These are phyloP conservation scores for Eucalyptus sp. DNA, from an alignment of 345 rosid genomes.

Conservation along the genomic window DNA sequence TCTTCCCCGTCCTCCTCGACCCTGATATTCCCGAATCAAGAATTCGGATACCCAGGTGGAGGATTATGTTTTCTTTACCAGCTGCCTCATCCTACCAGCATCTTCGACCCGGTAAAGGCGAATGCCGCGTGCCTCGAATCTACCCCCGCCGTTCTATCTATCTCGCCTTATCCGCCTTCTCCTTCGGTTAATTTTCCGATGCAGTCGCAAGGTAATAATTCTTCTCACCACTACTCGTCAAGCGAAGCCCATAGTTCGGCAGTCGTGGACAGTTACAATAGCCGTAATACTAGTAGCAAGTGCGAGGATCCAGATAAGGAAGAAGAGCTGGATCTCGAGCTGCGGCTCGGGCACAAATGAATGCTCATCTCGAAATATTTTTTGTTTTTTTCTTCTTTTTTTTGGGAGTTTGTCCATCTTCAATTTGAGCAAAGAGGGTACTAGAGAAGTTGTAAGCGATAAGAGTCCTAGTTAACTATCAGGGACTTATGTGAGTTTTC, in stretches of 20 bases:
- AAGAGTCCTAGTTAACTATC: not conserved
- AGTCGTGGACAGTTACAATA: not conserved
- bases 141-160: conserved; percentile 31
- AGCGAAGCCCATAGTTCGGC: not conserved
- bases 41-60: conserved; percentile 17
- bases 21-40: conserved; percentile 30
- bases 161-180: conserved; percentile 11
- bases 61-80: conserved; percentile 61
- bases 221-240: conserved; percentile 2
- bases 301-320: conserved; percentile 10
- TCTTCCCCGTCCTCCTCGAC: conserved; percentile 25
- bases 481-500: not conserved
- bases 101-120: conserved; percentile 3
- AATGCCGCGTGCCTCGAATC: conserved; percentile 9
- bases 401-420: not conserved
- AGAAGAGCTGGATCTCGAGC: conserved; percentile 87
- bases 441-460: not conserved
- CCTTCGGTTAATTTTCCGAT: not conserved
- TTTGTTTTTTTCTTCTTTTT: not conserved
- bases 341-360: conserved; percentile 57
- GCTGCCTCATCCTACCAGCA: conserved; percentile 41
- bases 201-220: not conserved
- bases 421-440: not conserved
- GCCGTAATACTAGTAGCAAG: conserved; percentile 5
- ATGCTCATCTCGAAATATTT: not conserved